Conservation (phyloP, 805 yeast genomes). For the Starmerella apicola region DNA sequence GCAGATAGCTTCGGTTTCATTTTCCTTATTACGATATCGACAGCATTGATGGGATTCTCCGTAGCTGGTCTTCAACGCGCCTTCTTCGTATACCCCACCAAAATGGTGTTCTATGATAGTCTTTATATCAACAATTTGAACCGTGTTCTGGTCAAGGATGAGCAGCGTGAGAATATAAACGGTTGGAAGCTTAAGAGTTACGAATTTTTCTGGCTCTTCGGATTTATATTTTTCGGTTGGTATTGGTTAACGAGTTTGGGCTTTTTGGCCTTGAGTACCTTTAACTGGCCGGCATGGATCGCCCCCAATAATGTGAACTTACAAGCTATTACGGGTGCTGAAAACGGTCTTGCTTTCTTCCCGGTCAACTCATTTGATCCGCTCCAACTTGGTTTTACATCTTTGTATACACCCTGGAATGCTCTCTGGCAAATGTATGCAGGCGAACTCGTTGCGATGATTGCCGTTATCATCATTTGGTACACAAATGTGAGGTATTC, state of each 20-base stretch:
- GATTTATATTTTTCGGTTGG: slow-evolving; percentile 37
- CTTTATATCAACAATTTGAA: slow-evolving; percentile 39
- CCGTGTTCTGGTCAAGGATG: slow-evolving; percentile 34
- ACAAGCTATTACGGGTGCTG: slow-evolving; percentile 49
- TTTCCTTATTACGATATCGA: slow-evolving; percentile 38
- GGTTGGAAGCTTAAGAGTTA: slow-evolving; percentile 49
- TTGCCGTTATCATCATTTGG: slow-evolving; percentile 29
- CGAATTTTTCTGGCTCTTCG: slow-evolving; percentile 35
- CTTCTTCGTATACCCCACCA: slow-evolving; percentile 41
- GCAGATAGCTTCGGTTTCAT: slow-evolving; percentile 38
- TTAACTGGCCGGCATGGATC: slow-evolving; percentile 51
- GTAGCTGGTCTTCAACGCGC: slow-evolving; percentile 53
- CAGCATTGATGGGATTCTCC: slow-evolving; percentile 54
- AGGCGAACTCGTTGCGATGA: slow-evolving; percentile 40
- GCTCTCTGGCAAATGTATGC: slow-evolving; percentile 32
- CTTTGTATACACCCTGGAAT: slow-evolving; percentile 29
- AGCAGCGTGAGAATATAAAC: slow-evolving; percentile 34
- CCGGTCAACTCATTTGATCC: slow-evolving; percentile 40
- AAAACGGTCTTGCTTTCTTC: slow-evolving; percentile 33
- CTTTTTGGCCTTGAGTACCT: slow-evolving; percentile 46
- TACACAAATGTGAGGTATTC: slow-evolving; percentile 33
- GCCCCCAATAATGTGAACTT: slow-evolving; percentile 41
- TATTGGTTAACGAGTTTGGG: slow-evolving; percentile 58
- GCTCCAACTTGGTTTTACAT: slow-evolving; percentile 33
- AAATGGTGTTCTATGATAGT: slow-evolving; percentile 30